phyloP scores from a whole-genome alignment of 2,329 filamentous ascomycete genomes.

The Penicillium sclerotigenum region DNA sequence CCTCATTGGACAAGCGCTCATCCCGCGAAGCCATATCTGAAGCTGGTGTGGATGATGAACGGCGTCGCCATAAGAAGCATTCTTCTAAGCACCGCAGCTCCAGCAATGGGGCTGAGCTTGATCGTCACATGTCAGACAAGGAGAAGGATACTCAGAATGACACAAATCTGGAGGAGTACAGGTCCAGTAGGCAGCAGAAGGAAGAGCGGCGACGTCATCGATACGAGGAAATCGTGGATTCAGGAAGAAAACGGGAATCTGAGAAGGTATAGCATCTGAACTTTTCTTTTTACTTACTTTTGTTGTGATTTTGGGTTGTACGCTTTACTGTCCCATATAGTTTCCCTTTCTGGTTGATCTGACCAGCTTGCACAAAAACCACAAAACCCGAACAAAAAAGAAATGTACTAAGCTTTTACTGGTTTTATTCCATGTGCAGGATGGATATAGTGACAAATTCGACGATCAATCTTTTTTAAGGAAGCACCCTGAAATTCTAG shows the following conservation, averaged over 20 bases:
- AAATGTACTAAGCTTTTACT: slow-evolving; percentile 32
- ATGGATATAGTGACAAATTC: slow-evolving; percentile 37
- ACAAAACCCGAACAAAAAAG: slow-evolving; percentile 22
- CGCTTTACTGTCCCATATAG: slow-evolving; percentile 29
- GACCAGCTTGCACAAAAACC: slow-evolving; percentile 17
- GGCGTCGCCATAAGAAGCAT: slow-evolving; percentile 48
- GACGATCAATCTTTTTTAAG: slow-evolving; percentile 61
- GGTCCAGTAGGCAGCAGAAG: slow-evolving; percentile 33
- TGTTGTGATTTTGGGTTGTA: slow-evolving; percentile 27
- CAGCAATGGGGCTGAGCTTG: slow-evolving; percentile 43
- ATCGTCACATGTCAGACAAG: slow-evolving; percentile 47
- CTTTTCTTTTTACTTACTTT: slow-evolving; percentile 27
- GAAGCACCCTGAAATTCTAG: slow-evolving; percentile 59
- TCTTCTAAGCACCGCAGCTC: slow-evolving; percentile 38
- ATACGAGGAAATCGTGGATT: slow-evolving; percentile 39
- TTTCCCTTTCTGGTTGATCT: slow-evolving; percentile 19
- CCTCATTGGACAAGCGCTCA: slow-evolving; percentile 28
- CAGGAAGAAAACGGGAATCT: slow-evolving; percentile 30
- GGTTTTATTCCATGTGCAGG: slow-evolving; percentile 34
- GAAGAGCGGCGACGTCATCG: slow-evolving; percentile 37
- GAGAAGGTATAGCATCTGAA: slow-evolving; percentile 42
- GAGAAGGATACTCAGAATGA: slow-evolving; percentile 45
- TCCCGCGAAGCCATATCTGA: slow-evolving; percentile 39
- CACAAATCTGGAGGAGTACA: slow-evolving; percentile 32
- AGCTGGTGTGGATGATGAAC: slow-evolving; percentile 36